phyloP scores from a whole-genome alignment of 306 rosid genomes.

The Cucumis sativus region DNA sequence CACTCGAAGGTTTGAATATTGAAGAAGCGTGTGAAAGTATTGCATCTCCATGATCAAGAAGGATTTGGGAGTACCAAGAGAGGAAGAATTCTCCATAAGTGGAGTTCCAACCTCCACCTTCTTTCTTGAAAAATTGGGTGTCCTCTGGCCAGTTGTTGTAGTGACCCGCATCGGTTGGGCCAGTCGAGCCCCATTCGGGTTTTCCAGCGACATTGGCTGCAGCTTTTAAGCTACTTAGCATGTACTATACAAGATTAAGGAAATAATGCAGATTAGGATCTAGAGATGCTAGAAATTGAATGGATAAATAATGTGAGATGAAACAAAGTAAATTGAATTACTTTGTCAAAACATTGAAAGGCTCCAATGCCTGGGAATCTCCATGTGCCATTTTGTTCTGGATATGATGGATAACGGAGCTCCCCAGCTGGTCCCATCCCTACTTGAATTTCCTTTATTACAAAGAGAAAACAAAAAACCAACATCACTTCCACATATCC shows the following conservation, averaged over 20 bases:
- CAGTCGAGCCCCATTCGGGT: constrained; percentile 77
- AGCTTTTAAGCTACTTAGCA: constrained; percentile 68
- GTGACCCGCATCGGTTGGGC: constrained; percentile 86
- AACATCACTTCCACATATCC: background rate
- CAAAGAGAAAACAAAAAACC: background rate
- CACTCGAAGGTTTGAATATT: constrained; percentile 35
- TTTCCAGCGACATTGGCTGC: constrained; percentile 60
- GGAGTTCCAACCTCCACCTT: constrained; percentile 74
- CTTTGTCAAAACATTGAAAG: constrained; percentile 94
- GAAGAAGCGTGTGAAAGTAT: constrained; percentile 56
- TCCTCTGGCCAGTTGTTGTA: constrained; percentile 98
- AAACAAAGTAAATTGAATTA: constrained; percentile 12
- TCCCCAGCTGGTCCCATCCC: constrained; percentile 99
- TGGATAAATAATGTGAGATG: background rate
- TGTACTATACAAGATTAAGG: constrained; percentile 38
- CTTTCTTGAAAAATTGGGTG: constrained; percentile 61
- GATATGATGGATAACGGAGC: constrained; percentile 92
- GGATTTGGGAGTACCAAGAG: constrained; percentile 80
- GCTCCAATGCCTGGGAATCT: constrained; percentile 92
- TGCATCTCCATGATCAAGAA: constrained; percentile 72
- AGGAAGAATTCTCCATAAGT: constrained; percentile 80
- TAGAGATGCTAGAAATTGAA: background rate
- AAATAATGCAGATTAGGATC: background rate
- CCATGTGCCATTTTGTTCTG: constrained; percentile 86
- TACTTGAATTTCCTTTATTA: constrained; percentile 83